Base-by-base conservation (phyloP, 2,329 filamentous ascomycete genomes). In the Dactylellina parvicollis region DNA sequence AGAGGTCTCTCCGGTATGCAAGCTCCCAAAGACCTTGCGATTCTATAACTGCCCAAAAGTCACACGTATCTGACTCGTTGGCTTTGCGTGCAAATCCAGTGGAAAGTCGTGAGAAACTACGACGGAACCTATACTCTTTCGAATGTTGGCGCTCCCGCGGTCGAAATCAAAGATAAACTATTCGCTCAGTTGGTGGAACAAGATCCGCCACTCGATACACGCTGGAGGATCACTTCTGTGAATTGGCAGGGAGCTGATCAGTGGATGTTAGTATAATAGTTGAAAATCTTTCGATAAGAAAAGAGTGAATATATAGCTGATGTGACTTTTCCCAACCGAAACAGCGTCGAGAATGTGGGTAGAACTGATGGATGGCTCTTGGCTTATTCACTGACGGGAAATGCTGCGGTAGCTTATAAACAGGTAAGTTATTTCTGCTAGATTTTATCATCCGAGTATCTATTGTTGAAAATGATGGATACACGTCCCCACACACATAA, bases 101-200 rank as follows among this genome's bases (percentile, higher is more conserved):
- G 67, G 67, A 30, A 54, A 8, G 57, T 72, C 8, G 62, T 44
- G 2, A 26, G n/a, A 32, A 65, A 72, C 28, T 32, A 26, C 24
- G 67, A 72, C 38, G 67, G 67, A 47, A 72, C 67, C 20, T 72
- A 65, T 20, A 72, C 26, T 4, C 24, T 72, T 8, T 30, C 57
- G 46, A 65, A 65, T 24, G 59, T 54, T 24, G 42, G 50, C 20
- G 49, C 26, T 18, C 44, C 52, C 2, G 59, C 26, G 4, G 34
- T 59, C n/a, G 30, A 44, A 18, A 59, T 54, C 26, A 28, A 64
- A 10, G 59, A 40, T 10, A 52, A 54, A 22, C 52, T 72, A 12
- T 72, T 59, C 28, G 67, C 59, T 28, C 52, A 60, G 26, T 24
- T 72, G 32, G 40, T 24, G 4, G 44, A 30, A n/a, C 36, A 34